Base-by-base conservation (phyloP, 768 basidiomycete species). In the Hypholoma fasciculare region DNA sequence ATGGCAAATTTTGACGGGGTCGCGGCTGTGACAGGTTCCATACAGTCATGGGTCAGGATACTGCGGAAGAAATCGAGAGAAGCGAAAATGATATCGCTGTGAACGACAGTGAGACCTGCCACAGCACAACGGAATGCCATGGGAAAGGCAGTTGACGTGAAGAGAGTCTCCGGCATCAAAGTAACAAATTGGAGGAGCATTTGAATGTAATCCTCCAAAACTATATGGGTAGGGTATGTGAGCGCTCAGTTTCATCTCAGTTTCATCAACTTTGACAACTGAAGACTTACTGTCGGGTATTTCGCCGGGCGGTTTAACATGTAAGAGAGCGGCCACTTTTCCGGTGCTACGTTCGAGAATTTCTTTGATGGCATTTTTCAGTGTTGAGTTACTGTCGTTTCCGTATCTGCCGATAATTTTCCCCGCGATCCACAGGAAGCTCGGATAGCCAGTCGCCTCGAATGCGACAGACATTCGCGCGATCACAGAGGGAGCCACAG, bases 351-450 rank as follows among this genome's bases (percentile, higher is more conserved):
- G 78, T 66, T 96, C 94, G 66, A 89, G 94, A 38, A 90, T 70
- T 17, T 80, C 78, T 54, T 78, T 75, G 61, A 94, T 82, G 7
- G 89, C 75, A 6, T 67, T 72, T 36, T 83, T 83, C 27, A 97
- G 66, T 46, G 72, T 68, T 4, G 78, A 66, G 60, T 88, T 80
- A 37, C 84, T 80, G 56, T 86, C 85, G 47, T 85, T 78, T 16
- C 90, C 93, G 67, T 90, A 97, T 62, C 84, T 82, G 34, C 79
- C 78, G n/a, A 93, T 81, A 26, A 92, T 72, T 73, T 98, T 98
- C 44, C 94, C 91, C 30, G 86, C 88, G 58, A 98, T 92, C 97
- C 97, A 99, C 19, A 98, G 71, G 73, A 93, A 98, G 62, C 90
- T 89, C 11, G 96, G 82, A 66, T 87, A 86, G 0, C 90, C 91